These are phyloP conservation scores for Lichtheimia ornata DNA, from an alignment of 371 early-diverging fungal species.

Conservation along the genomic window DNA sequence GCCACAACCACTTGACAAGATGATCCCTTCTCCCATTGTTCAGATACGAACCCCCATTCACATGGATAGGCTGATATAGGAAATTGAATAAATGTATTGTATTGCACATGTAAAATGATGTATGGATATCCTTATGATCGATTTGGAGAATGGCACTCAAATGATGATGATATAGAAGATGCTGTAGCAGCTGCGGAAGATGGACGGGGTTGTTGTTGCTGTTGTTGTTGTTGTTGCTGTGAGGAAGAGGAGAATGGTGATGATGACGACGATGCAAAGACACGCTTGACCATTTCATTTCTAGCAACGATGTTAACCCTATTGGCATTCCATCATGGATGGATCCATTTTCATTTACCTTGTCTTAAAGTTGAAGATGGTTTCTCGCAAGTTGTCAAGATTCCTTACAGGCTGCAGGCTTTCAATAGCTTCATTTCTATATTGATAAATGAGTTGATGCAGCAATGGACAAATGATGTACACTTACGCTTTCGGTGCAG, in stretches of 20 bases:
- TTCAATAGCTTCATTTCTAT: constrained; percentile 36
- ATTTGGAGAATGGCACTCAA: too few relatives aligned
- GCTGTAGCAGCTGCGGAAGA: too few relatives aligned
- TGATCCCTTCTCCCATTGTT: too few relatives aligned
- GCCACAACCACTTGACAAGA: too few relatives aligned
- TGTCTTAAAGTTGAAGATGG: constrained; percentile 29
- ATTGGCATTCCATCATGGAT: constrained; percentile 2
- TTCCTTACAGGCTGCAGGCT: constrained; percentile 30
- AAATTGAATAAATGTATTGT: too few relatives aligned
- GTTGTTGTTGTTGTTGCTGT: too few relatives aligned
- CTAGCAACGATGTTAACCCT: background rate
- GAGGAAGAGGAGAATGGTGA: background rate
- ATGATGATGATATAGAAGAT: too few relatives aligned
- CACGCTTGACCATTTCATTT: constrained; percentile 20
- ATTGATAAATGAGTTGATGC: background rate
- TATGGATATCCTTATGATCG: too few relatives aligned
- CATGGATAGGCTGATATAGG: too few relatives aligned
- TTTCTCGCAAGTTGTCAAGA: constrained; percentile 34
- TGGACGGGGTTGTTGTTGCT: too few relatives aligned
- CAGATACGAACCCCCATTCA: too few relatives aligned
- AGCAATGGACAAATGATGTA: background rate
- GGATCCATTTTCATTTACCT: constrained; percentile 18
- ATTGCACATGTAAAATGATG: too few relatives aligned
- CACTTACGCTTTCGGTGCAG: constrained; percentile 36
- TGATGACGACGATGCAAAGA: constrained; percentile 10